These are phyloP conservation scores for Mycena indigotica DNA, from an alignment of 768 basidiomycete species.

Conservation along the genomic window DNA sequence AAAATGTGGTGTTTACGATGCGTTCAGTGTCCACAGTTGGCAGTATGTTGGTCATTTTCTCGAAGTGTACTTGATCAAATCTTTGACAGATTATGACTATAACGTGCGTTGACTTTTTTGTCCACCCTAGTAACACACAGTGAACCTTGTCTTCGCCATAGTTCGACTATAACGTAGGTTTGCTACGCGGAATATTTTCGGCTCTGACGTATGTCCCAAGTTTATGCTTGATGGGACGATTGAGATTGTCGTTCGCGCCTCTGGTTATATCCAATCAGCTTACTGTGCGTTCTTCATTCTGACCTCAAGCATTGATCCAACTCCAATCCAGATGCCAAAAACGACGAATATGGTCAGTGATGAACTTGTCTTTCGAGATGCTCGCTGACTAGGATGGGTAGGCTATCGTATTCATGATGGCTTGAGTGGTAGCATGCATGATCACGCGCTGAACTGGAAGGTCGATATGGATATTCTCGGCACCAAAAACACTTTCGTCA, in stretches of 20 bases:
- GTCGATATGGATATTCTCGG: slow-evolving; percentile 59
- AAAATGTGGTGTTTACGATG: slow-evolving; percentile 25
- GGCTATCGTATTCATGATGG: slow-evolving; percentile 25
- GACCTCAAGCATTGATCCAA: neutral
- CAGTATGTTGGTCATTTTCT: neutral
- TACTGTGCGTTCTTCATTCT: slow-evolving; percentile 31
- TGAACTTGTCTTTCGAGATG: neutral
- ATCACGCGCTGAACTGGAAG: slow-evolving; percentile 59
- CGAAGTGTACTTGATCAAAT: neutral
- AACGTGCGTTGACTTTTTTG: slow-evolving; percentile 9
- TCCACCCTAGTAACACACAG: neutral
- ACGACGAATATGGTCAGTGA: slow-evolving; percentile 44
- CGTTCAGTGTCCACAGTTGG: slow-evolving; percentile 27
- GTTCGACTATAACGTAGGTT: slow-evolving; percentile 46
- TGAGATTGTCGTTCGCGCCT: slow-evolving; percentile 54
- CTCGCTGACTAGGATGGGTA: neutral
- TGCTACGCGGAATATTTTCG: neutral
- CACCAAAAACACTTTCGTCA: slow-evolving; percentile 50
- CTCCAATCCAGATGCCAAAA: slow-evolving; percentile 41
- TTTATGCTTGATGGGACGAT: slow-evolving; percentile 58
- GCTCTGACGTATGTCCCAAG: slow-evolving; percentile 25
- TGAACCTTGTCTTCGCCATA: slow-evolving; percentile 15
- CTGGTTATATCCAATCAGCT: slow-evolving; percentile 58
- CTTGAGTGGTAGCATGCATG: slow-evolving; percentile 49
- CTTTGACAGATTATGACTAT: slow-evolving; percentile 19